Conservation (phyloP, 768 basidiomycete genomes). For the Kondoa subrosea region DNA sequence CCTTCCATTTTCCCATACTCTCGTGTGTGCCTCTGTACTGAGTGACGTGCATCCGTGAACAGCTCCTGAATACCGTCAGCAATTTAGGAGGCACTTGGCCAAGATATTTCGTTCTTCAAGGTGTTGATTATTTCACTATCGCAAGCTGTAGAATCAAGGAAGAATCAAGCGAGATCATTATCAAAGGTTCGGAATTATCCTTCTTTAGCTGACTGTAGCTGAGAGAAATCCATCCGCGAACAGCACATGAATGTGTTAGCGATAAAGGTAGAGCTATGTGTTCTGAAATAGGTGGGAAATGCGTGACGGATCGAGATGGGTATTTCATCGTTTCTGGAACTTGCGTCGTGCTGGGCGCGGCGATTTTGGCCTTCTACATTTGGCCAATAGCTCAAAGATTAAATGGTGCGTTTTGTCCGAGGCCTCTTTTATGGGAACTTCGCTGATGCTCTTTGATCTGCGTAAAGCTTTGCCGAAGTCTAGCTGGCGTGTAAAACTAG, state of each 20-base stretch:
- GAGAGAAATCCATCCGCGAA: constrained; percentile 3
- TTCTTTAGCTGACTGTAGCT: constrained; percentile 14
- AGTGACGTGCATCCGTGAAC: constrained; percentile 1
- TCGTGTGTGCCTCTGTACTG: background rate
- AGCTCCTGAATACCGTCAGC: constrained; percentile 87
- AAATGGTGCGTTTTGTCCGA: constrained; percentile 59
- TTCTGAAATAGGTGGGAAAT: constrained; percentile 54
- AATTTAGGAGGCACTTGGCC: constrained; percentile 99
- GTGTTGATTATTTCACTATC: constrained; percentile 74
- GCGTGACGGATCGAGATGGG: constrained; percentile 72
- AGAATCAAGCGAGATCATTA: constrained; percentile 24
- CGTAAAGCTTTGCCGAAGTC: constrained; percentile 1
- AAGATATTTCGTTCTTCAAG: constrained; percentile 85
- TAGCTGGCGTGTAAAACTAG: background rate
- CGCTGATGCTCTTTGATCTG: background rate
- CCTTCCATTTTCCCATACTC: background rate
- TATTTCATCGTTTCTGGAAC: constrained; percentile 69
- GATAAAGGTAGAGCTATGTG: constrained; percentile 75
- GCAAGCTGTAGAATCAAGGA: constrained; percentile 64
- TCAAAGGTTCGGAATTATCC: constrained; percentile 35
- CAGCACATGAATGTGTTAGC: constrained; percentile 76
- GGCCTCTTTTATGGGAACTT: too few species aligned
- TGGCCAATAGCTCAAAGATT: constrained; percentile 66
- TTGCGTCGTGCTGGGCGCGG: constrained; percentile 61
- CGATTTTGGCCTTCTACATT: constrained; percentile 57